Evolutionary conservation across 139 green algal species (phyloP).

Genomic region (Tetraselmis chui): DNA sequence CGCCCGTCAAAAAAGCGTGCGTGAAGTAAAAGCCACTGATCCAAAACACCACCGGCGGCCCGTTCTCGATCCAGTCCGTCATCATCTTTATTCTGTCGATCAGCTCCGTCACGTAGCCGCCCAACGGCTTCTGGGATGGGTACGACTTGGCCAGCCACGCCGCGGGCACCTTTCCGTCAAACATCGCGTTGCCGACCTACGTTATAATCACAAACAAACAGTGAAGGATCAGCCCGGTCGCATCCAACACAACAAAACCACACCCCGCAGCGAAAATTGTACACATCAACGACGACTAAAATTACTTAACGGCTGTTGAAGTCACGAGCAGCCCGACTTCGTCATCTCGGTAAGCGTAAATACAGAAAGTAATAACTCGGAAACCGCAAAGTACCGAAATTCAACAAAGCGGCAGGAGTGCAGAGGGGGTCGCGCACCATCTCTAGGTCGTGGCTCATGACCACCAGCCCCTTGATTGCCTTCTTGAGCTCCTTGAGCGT

Average conservation of each 20-base stretch:
- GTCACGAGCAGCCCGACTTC: too few relatives aligned
- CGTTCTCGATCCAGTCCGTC: slow-evolving; percentile 49
- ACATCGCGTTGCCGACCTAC: slow-evolving; percentile 30
- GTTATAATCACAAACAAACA: too few relatives aligned
- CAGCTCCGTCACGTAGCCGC: slow-evolving; percentile 60
- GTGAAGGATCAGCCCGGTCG: too few relatives aligned
- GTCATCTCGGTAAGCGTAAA: slow-evolving; percentile 2
- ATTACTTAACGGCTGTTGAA: too few relatives aligned
- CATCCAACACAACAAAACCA: too few relatives aligned
- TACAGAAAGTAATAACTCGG: too few relatives aligned
- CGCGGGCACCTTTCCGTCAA: slow-evolving; percentile 46
- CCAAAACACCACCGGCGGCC: slow-evolving; percentile 64
- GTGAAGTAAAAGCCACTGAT: slow-evolving; percentile 82
- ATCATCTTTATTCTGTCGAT: slow-evolving; percentile 50
- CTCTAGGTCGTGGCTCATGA: slow-evolving; percentile 66
- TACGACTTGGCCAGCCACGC: slow-evolving; percentile 60
- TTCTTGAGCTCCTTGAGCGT: slow-evolving; percentile 36
- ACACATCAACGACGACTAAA: too few relatives aligned
- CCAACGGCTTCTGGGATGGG: slow-evolving; percentile 64
- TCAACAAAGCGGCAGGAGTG: too few relatives aligned
- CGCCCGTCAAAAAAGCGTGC: slow-evolving; percentile 64
- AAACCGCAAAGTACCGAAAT: too few relatives aligned
- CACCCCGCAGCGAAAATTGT: too few relatives aligned
- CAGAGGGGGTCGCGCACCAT: neutral
- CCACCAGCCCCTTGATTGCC: slow-evolving; percentile 47